Conservation (phyloP, 345 rosid genomes). For the Euphorbia tirucalli region DNA sequence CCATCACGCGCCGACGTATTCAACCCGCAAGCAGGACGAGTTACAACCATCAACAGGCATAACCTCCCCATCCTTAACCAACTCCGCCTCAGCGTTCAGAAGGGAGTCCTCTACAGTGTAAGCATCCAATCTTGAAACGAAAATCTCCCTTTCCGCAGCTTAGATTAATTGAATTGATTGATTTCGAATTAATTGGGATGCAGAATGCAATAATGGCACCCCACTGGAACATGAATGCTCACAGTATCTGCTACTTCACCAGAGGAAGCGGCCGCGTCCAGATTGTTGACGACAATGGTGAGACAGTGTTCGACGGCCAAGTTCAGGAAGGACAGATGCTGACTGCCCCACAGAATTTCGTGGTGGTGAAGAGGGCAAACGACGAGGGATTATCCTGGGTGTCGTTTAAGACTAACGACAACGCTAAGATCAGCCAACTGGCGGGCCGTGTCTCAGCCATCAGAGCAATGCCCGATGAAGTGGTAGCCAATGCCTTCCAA, state of each 20-base stretch:
- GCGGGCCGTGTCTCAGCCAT: constrained; percentile 32
- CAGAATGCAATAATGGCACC: constrained; percentile 37
- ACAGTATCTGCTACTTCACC: constrained; percentile 32
- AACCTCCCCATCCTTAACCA: constrained; percentile 50
- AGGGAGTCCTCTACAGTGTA: constrained; percentile 45
- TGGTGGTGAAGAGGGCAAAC: constrained; percentile 32
- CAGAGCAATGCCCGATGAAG: constrained; percentile 31
- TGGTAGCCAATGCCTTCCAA: constrained; percentile 27
- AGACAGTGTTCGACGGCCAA: constrained; percentile 21
- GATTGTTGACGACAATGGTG: constrained; percentile 27
- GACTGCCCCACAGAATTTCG: constrained; percentile 35
- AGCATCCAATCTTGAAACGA: not conserved
- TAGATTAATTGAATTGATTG: too few relatives aligned
- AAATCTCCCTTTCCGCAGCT: too few relatives aligned
- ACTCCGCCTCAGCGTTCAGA: constrained; percentile 53
- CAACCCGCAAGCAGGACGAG: constrained; percentile 62
- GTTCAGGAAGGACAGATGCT: constrained; percentile 35
- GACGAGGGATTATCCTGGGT: constrained; percentile 36
- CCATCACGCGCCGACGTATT: constrained; percentile 52
- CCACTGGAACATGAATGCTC: constrained; percentile 40
- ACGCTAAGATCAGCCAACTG: constrained; percentile 27
- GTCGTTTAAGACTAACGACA: constrained; percentile 35
- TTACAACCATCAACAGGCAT: constrained; percentile 49
- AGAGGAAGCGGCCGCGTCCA: constrained; percentile 37
- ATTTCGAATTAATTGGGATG: not conserved